Evolutionary conservation across 1,139 yeast genomes (phyloP), one percentile per base, ranked within the genome.

Genomic region (Protomyces gravidus): DNA sequence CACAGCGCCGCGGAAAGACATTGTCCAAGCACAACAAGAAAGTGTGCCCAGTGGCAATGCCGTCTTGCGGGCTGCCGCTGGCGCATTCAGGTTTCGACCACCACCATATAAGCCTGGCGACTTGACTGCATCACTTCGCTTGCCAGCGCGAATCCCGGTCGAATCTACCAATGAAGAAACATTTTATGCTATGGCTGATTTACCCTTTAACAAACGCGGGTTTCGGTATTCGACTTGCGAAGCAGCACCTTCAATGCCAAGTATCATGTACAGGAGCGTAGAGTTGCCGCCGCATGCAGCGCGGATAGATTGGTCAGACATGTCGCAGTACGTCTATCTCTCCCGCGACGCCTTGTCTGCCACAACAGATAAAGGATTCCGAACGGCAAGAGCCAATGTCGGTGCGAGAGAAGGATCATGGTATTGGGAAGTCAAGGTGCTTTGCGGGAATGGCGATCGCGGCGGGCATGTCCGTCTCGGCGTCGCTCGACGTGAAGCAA

Each of bases 151-250:
- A 51, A 60, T 13, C 30, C 49, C 11, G 58, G 57, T 27, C 46
- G 33, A 30, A 5, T 23, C 15, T 15, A 11, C 42, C 19, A 9
- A 23, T 36, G 50, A 28, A 28, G 59, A 63, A 9, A 28, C 60
- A 9, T 79, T 82, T 66, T 79, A 70, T 65, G 73, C 75, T 36
- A 76, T 81, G 15, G 95, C 87, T 45, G 97, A 89, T 62, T 81
- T 83, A 58, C 97, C 97, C 0, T 75, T 81, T 65, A 89, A 89
- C 70, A 79, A 83, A 65, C 75, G 95, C 59, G 94, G 96, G 0
- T 92, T 85, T 74, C 82, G 89, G 64, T 92, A 90, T 71, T 77
- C 81, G 60, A 83, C 90, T 33, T 88, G 96, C 69, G 79, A 83
- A 7, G 90, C 95, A 0, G 83, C 84, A 63, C 84, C 88, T 0